Evolutionary conservation across 331 rosid species (phyloP), one percentile per base, ranked within the genome.

Genomic region (Saraca asoca): DNA sequence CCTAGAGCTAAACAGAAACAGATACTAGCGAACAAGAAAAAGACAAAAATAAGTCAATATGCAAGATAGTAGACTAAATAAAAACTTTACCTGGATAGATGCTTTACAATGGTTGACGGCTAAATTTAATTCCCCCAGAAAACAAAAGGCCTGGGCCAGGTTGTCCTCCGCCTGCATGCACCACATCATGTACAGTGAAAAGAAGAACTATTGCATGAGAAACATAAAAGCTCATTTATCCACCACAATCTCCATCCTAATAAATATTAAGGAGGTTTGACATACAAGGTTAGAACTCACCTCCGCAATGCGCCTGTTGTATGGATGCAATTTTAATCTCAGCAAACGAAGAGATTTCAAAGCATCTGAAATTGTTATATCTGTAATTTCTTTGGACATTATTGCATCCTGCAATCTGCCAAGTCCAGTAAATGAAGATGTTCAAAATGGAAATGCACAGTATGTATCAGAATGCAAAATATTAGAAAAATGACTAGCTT

Each of bases 161-260:
- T 64, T 83, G 82, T 91, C 98, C 82, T 91, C 95, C 34, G 72
- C 96, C 98, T 91, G 82, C 83, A 66, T 63, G 72, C 73, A 82
- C 9, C 48, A 74, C 39, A 58, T 73, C 41, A 62, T 51, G 62
- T 69, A 20, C 33, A 69, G 50, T 53, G 38, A 64, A 73, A 60
- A 34, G 54, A 16, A 72, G 66, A 44, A 62, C 13, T 31, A 20
- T 46, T 43, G 10, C 54, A 65, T 66, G 59, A 34, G 50, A 71
- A 57, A 66, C 35, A 46, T 41, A 38, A 34, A 31, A 71, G 14
- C 64, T 46, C 55, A 17, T 31, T 60, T 13, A 9, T 66, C 37
- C 6, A 52, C 39, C 52, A 15, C 35, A 17, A 51, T 48, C 42
- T 31, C 33, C 65, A n/a, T 17, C 58, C 59, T 70, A 24, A 24